Conservation (phyloP, 208 protist genomes). For the Leishmania lainsoni region DNA sequence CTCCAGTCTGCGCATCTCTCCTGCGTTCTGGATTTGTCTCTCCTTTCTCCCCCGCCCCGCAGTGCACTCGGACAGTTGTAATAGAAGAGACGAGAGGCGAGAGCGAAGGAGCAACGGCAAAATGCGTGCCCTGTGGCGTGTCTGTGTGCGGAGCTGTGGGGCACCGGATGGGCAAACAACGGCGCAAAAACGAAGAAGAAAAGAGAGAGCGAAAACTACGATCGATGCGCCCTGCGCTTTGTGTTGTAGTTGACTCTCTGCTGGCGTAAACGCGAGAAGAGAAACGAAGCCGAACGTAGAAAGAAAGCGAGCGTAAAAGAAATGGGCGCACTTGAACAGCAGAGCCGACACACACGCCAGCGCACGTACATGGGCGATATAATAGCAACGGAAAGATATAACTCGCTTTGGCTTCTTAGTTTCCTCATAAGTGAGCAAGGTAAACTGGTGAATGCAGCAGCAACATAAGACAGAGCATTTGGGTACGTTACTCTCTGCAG, state of each 20-base stretch:
- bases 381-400: background rate
- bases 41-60: background rate
- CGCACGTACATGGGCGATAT: background rate
- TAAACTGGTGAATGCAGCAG: background rate
- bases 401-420: background rate
- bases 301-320: background rate
- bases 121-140: background rate
- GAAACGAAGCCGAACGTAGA: background rate
- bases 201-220: conserved; percentile 2
- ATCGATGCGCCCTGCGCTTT: background rate
- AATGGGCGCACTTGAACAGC: background rate
- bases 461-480: background rate
- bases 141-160: background rate
- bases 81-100: background rate
- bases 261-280: background rate
- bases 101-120: background rate
- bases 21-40: background rate
- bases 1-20: background rate
- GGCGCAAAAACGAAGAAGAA: background rate
- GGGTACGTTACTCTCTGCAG: background rate
- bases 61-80: background rate
- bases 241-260: background rate
- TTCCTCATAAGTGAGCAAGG: background rate
- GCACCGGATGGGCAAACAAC: background rate
- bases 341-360: background rate